Evolutionary conservation across 805 yeast species (phyloP).

Genomic region (Wickerhamiella australiensis): DNA sequence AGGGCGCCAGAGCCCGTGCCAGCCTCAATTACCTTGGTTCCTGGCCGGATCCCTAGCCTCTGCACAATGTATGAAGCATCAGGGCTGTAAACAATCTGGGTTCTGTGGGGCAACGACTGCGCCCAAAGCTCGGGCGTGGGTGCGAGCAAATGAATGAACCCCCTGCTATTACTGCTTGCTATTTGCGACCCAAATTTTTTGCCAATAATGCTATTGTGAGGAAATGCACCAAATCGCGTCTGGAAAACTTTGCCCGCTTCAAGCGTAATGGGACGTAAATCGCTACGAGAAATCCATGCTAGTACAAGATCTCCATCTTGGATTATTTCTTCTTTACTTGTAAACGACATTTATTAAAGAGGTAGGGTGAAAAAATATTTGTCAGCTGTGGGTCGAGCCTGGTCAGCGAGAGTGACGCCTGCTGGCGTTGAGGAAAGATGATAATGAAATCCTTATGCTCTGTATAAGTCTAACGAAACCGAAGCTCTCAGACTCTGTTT

Average conservation of each 20-base stretch:
- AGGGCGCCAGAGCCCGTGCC: conserved; percentile 98
- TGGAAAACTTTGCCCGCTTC: conserved; percentile 50
- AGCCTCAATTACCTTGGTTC: conserved; percentile 79
- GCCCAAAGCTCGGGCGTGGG: conserved; percentile 98
- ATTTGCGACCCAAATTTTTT: conserved; percentile 74
- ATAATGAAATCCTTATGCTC: too few species aligned
- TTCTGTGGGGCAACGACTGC: conserved; percentile 86
- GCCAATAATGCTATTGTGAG: conserved; percentile 76
- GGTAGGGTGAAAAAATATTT: not conserved
- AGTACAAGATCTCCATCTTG: conserved; percentile 80
- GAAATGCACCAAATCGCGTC: conserved; percentile 82
- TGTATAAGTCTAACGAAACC: too few species aligned
- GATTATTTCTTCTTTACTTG: conserved; percentile 50
- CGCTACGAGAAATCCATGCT: conserved; percentile 71
- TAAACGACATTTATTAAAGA: conserved; percentile 35
- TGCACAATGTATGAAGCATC: conserved; percentile 88
- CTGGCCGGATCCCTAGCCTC: conserved; percentile 59
- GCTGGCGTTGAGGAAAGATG: too few species aligned
- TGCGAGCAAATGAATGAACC: conserved; percentile 73
- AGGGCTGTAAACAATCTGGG: conserved; percentile 94
- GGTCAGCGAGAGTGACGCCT: not conserved
- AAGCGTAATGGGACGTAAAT: conserved; percentile 61
- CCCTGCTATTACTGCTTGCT: conserved; percentile 49
- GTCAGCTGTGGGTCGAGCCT: conserved; percentile 1
- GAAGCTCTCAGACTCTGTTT: too few species aligned